Conservation (phyloP, 768 basidiomycete genomes). For the Psilocybe cubensis region DNA sequence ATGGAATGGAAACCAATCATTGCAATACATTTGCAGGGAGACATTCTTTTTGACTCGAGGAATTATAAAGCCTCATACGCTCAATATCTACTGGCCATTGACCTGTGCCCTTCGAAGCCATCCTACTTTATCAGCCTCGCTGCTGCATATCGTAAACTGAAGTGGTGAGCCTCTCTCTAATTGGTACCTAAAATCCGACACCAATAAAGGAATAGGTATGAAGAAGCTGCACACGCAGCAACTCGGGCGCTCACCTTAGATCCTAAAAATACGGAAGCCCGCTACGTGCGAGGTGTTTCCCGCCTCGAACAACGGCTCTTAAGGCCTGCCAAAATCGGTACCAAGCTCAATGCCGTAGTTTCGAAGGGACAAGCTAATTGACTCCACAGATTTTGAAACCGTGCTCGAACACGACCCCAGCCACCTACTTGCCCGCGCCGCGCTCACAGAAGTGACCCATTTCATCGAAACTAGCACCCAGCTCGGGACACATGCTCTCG, state of each 20-base stretch:
- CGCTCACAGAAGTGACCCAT: slow-evolving; percentile 27
- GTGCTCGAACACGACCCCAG: slow-evolving; percentile 34
- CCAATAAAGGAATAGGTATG: slow-evolving; percentile 27
- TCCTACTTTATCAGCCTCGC: slow-evolving; percentile 38
- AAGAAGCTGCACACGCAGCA: slow-evolving; percentile 41
- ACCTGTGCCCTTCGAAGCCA: slow-evolving; percentile 34
- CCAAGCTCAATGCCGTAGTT: neutral
- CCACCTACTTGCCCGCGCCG: slow-evolving; percentile 29
- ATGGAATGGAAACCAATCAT: neutral
- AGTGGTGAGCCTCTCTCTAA: slow-evolving; percentile 25
- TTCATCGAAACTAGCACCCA: slow-evolving; percentile 22
- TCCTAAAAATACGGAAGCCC: slow-evolving; percentile 42
- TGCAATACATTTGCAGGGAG: slow-evolving; percentile 31
- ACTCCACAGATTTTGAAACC: slow-evolving; percentile 35
- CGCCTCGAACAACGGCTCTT: slow-evolving; percentile 38
- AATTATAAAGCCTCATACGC: slow-evolving; percentile 36
- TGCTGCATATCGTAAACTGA: slow-evolving; percentile 37
- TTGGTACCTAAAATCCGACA: slow-evolving; percentile 5
- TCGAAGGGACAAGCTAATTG: neutral
- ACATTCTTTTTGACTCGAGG: slow-evolving; percentile 30
- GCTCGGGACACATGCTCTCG: slow-evolving; percentile 17
- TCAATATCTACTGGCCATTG: slow-evolving; percentile 38
- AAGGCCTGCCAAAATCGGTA: slow-evolving; percentile 32
- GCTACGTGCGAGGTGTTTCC: slow-evolving; percentile 44
- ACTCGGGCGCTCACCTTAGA: slow-evolving; percentile 38